Evolutionary conservation across 371 early-diverging fungal species (phyloP).

Genomic region (Nematocida homosporus): DNA sequence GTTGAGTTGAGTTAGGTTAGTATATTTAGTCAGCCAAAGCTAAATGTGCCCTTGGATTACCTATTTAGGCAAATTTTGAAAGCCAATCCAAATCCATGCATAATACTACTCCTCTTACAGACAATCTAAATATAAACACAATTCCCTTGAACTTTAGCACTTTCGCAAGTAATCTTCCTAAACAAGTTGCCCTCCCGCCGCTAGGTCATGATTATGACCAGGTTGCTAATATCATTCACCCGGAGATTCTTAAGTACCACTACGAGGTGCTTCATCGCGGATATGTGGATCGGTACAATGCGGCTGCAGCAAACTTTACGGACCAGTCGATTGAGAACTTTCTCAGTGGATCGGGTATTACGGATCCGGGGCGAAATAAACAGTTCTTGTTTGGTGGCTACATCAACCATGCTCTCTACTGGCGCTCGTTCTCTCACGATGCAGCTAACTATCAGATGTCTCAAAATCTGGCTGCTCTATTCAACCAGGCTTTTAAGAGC

Average conservation of each 20-base stretch:
- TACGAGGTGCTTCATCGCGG: constrained; percentile 46
- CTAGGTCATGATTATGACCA: constrained; percentile 25
- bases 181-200: neutral
- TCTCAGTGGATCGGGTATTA: neutral
- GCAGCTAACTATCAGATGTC: neutral
- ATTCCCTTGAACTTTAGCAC: too few species aligned
- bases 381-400: constrained; percentile 40
- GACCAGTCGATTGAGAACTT: neutral
- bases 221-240: constrained; percentile 5
- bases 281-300: constrained; percentile 49
- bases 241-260: constrained; percentile 32
- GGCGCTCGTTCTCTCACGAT: constrained; percentile 21
- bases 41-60: too few species aligned
- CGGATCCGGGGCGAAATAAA: constrained; percentile 24
- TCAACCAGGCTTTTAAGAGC: constrained; percentile 13
- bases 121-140: too few species aligned
- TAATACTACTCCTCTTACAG: too few species aligned
- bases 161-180: too few species aligned
- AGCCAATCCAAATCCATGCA: too few species aligned
- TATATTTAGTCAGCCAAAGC: too few species aligned
- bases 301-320: too few species aligned
- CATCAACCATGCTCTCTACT: constrained; percentile 49
- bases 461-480: neutral
- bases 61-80: too few species aligned
- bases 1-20: too few species aligned